phyloP scores from a whole-genome alignment of 1,139 yeast genomes.

The Neolecta irregularis region DNA sequence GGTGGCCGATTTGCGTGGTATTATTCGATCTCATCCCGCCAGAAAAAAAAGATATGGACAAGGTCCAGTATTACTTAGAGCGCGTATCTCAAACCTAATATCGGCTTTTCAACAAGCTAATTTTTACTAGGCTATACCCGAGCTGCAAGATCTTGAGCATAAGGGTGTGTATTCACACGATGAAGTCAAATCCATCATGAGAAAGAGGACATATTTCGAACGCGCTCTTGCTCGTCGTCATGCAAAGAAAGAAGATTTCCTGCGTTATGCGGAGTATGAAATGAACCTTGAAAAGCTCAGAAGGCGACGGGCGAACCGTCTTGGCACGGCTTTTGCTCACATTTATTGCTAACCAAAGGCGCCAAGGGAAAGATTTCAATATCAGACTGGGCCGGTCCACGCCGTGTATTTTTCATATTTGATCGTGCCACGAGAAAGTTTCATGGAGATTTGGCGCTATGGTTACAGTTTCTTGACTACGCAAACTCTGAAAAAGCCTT shows the following conservation, averaged over 20 bases:
- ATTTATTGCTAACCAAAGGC: slow-evolving; percentile 2
- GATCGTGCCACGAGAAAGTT: slow-evolving; percentile 71
- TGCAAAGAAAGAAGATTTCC: slow-evolving; percentile 59
- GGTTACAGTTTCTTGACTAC: slow-evolving; percentile 62
- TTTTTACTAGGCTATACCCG: slow-evolving; percentile 59
- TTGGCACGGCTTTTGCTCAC: slow-evolving; percentile 24
- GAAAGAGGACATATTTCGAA: slow-evolving; percentile 89
- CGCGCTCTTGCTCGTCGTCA: slow-evolving; percentile 80
- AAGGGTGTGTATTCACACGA: slow-evolving; percentile 50
- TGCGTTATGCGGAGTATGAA: slow-evolving; percentile 72
- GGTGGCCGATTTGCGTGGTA: no score
- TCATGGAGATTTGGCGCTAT: slow-evolving; percentile 60
- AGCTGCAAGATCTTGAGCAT: slow-evolving; percentile 70
- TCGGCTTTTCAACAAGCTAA: no score
- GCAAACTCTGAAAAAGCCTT: slow-evolving; percentile 64
- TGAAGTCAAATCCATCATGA: slow-evolving; percentile 76
- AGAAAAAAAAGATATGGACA: no score
- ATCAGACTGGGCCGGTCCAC: slow-evolving; percentile 77
- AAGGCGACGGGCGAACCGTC: slow-evolving; percentile 50
- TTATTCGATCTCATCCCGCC: no score
- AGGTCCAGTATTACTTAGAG: no score
- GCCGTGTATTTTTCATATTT: slow-evolving; percentile 68
- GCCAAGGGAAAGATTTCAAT: slow-evolving; percentile 36
- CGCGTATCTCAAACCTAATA: no score
- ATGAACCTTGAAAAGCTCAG: slow-evolving; percentile 64